These are phyloP conservation scores for Punctularia strigosozonata DNA, from an alignment of 768 basidiomycete species.

Conservation along the genomic window DNA sequence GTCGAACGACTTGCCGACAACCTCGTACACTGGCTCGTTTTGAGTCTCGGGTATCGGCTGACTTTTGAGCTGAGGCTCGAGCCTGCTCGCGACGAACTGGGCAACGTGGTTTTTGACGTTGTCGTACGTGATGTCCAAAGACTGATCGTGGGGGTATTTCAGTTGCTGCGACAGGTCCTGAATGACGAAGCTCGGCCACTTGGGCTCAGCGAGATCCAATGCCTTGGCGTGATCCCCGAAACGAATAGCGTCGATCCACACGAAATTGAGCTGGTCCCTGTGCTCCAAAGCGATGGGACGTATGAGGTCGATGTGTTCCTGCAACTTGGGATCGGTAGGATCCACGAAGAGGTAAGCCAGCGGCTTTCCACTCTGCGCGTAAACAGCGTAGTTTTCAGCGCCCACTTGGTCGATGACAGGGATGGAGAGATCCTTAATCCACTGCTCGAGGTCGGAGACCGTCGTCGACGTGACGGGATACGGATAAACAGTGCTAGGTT, in stretches of 20 bases:
- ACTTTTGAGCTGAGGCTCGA: conserved; percentile 82
- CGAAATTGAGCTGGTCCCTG: conserved; percentile 90
- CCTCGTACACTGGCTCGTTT: conserved; percentile 66
- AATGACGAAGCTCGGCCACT: conserved; percentile 92
- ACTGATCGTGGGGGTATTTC: conserved; percentile 82
- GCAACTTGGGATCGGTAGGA: conserved; percentile 52
- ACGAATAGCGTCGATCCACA: conserved; percentile 94
- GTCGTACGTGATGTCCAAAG: conserved; percentile 43
- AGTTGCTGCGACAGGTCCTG: conserved; percentile 77
- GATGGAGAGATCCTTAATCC: conserved; percentile 75
- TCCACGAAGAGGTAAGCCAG: conserved; percentile 94
- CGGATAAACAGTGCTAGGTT: conserved; percentile 60
- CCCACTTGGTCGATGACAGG: conserved; percentile 88
- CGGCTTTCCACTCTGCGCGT: conserved; percentile 74
- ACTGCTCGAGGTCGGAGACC: conserved; percentile 53
- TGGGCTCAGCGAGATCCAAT: conserved; percentile 72
- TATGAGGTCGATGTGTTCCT: conserved; percentile 53
- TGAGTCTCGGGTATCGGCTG: conserved; percentile 77
- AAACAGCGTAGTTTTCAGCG: conserved; percentile 84
- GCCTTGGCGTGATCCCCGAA: conserved; percentile 94
- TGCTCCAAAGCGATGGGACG: conserved; percentile 69
- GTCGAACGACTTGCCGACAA: conserved; percentile 89
- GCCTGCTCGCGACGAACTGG: conserved; percentile 56
- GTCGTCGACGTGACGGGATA: conserved; percentile 44
- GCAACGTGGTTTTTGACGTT: conserved; percentile 48